phyloP scores from a whole-genome alignment of 352 stramenopile species.

The Aphanomyces invadans region DNA sequence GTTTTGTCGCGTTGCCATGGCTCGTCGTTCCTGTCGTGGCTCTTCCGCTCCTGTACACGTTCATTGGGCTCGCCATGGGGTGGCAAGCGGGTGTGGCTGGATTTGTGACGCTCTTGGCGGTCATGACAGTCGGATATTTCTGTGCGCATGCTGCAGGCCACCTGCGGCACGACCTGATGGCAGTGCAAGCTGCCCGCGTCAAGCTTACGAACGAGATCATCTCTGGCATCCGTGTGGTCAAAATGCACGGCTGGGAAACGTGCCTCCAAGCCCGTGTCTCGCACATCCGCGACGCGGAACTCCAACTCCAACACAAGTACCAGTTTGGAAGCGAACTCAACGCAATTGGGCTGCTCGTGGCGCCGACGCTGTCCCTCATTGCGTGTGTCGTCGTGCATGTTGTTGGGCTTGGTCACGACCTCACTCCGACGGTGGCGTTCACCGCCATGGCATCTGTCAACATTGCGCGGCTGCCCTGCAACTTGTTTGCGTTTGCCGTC shows the following conservation, averaged over 20 bases:
- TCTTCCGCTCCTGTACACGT: constrained; percentile 18
- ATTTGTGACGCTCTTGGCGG: constrained; percentile 26
- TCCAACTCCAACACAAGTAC: constrained; percentile 39
- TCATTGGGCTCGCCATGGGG: constrained; percentile 26
- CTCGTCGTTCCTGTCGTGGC: constrained; percentile 34
- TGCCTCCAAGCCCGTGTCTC: constrained; percentile 31
- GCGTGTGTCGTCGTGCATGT: constrained; percentile 47
- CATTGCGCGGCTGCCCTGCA: constrained; percentile 42
- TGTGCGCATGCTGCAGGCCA: constrained; percentile 32
- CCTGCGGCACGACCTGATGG: constrained; percentile 33
- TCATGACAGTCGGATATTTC: constrained; percentile 31
- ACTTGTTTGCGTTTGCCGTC: constrained; percentile 40
- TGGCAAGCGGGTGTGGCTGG: constrained; percentile 27
- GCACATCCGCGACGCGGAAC: constrained; percentile 36
- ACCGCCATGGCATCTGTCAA: constrained; percentile 49
- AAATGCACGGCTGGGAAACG: constrained; percentile 83
- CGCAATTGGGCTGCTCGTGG: constrained; percentile 42
- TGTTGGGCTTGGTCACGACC: constrained; percentile 39
- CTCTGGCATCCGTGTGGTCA: constrained; percentile 82
- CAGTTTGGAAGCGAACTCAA: constrained; percentile 50
- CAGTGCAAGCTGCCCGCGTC: constrained; percentile 59
- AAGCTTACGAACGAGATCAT: constrained; percentile 92
- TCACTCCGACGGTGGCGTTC: constrained; percentile 46
- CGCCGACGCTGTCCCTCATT: constrained; percentile 38
- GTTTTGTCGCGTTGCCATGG: constrained; percentile 30